Conservation (phyloP, 1,284 basidiomycete species). For the Irpex rosettiformis region DNA sequence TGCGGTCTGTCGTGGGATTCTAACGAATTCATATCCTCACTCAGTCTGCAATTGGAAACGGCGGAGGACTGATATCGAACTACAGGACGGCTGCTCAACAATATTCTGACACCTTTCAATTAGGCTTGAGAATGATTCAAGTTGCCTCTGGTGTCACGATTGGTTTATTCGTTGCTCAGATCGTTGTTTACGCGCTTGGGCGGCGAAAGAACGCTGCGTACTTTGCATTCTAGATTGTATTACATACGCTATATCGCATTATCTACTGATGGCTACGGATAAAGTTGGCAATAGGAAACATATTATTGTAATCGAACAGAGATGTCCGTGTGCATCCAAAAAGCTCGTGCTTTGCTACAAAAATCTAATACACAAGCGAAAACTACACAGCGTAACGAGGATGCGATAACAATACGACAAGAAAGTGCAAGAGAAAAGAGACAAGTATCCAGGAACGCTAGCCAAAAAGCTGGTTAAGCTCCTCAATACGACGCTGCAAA, state of each 20-base stretch:
- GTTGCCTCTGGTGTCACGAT: conserved; percentile 87
- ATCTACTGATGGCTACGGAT: not conserved
- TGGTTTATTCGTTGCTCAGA: conserved; percentile 77
- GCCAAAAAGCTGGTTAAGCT: conserved; percentile 69
- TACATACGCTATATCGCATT: not conserved
- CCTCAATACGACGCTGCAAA: conserved; percentile 79
- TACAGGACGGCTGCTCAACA: conserved; percentile 63
- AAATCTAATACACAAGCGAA: not conserved
- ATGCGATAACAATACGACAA: not conserved
- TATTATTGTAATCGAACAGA: not conserved
- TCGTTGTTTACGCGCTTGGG: conserved; percentile 76
- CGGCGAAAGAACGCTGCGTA: conserved; percentile 68
- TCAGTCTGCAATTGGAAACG: conserved; percentile 82
- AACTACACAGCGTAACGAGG: not conserved
- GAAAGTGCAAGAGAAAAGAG: not conserved
- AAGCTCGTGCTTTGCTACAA: not conserved
- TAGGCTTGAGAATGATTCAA: conserved; percentile 77
- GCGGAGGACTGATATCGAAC: conserved; percentile 74
- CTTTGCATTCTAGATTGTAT: conserved; percentile 62
- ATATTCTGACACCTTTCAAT: conserved; percentile 64
- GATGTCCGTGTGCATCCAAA: conserved; percentile 1
- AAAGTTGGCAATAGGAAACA: not conserved
- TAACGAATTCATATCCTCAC: not conserved
- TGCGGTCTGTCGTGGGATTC: not conserved
- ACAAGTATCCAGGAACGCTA: conserved; percentile 21